phyloP scores from a whole-genome alignment of 306 rosid species.

The Spatholobus suberectus region DNA sequence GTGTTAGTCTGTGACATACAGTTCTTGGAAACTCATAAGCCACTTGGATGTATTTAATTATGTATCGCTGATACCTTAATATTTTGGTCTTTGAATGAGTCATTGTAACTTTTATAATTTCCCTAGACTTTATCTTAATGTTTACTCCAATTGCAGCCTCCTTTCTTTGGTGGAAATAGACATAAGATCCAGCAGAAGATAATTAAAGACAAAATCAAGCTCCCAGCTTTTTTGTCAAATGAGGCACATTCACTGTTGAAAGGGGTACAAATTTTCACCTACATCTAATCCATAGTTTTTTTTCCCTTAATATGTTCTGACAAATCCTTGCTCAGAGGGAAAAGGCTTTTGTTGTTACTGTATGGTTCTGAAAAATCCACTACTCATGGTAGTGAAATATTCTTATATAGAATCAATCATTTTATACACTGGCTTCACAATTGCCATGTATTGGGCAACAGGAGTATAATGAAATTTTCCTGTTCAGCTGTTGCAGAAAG shows the following conservation, averaged over 20 bases:
- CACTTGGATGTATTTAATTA: neutral
- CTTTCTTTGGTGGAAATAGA: slow-evolving; percentile 71
- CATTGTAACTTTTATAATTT: neutral
- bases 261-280: slow-evolving; percentile 56
- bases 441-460: neutral
- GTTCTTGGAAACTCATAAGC: neutral
- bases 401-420: neutral
- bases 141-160: slow-evolving; percentile 67
- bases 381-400: neutral
- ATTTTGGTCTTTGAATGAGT: neutral
- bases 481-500: slow-evolving; percentile 74
- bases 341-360: neutral
- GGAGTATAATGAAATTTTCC: slow-evolving; percentile 28
- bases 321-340: neutral
- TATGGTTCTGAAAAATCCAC: neutral
- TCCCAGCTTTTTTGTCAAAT: slow-evolving; percentile 77
- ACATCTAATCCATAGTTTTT: neutral
- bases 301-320: neutral
- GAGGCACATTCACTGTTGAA: slow-evolving; percentile 87
- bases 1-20: neutral
- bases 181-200: slow-evolving; percentile 78
- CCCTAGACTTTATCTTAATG: neutral
- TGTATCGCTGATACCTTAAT: neutral
- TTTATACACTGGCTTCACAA: neutral
- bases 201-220: slow-evolving; percentile 76